Evolutionary conservation across 106 monocot genomes (phyloP).

Genomic region (Xerophyta viscosa): DNA sequence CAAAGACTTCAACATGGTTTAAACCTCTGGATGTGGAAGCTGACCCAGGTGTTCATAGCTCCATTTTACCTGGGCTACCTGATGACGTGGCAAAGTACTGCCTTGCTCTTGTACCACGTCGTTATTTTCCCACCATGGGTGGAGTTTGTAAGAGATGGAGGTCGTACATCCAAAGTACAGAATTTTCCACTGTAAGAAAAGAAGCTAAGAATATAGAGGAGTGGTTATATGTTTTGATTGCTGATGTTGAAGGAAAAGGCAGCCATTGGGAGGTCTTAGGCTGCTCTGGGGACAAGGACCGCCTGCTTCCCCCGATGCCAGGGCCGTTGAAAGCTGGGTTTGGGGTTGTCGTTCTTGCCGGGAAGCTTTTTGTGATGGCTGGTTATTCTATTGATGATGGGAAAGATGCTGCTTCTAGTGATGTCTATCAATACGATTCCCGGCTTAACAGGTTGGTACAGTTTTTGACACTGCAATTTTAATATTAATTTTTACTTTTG

Average conservation of each 20-base stretch:
- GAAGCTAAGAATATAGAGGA: conserved; percentile 72
- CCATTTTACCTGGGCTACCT: conserved; percentile 74
- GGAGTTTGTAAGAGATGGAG: conserved; percentile 77
- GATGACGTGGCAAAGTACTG: conserved; percentile 83
- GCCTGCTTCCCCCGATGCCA: conserved; percentile 65
- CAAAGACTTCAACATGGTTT: conserved; percentile 12
- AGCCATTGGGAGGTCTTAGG: conserved; percentile 70
- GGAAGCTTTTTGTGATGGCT: conserved; percentile 70
- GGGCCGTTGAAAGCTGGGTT: conserved; percentile 69
- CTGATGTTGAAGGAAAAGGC: conserved; percentile 43
- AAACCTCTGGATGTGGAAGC: conserved; percentile 12
- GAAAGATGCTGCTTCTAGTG: conserved; percentile 38
- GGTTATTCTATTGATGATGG: conserved; percentile 43
- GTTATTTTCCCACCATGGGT: conserved; percentile 47
- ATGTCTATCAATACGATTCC: conserved; percentile 84
- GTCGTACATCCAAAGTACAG: conserved; percentile 69
- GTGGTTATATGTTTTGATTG: conserved; percentile 72
- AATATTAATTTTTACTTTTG: neutral
- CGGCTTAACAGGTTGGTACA: conserved; percentile 58
- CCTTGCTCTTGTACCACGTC: conserved; percentile 67
- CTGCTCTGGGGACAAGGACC: conserved; percentile 11
- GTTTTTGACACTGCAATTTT: neutral
- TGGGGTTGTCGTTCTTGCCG: conserved; percentile 58
- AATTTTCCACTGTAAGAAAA: conserved; percentile 55
- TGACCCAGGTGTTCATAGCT: too few species aligned